phyloP scores from a whole-genome alignment of 176 grass and related monocot species.

The Stipa capillata region DNA sequence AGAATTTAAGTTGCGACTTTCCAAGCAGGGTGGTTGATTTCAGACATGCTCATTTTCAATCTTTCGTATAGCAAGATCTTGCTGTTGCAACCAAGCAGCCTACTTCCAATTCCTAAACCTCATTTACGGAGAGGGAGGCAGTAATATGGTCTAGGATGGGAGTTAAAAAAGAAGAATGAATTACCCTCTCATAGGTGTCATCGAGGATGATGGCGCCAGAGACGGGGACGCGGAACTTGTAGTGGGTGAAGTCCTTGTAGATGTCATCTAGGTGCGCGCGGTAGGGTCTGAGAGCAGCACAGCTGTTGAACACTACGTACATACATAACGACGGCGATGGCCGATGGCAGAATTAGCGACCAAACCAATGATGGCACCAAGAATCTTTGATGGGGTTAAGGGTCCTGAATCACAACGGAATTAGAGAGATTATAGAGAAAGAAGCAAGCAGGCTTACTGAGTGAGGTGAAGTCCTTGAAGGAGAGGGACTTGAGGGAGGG shows the following conservation, averaged over 20 bases:
- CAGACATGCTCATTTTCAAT: background rate
- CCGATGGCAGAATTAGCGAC: background rate
- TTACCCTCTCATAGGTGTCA: constrained; percentile 82
- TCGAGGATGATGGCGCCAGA: constrained; percentile 90
- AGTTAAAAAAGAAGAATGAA: background rate
- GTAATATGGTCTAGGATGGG: background rate
- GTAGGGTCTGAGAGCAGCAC: constrained; percentile 80
- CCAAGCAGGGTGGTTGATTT: background rate
- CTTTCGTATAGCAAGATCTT: background rate
- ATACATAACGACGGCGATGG: background rate
- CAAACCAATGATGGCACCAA: background rate
- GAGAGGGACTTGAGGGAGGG: constrained; percentile 89
- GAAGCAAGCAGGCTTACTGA: constrained; percentile 41
- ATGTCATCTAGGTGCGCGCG: constrained; percentile 86
- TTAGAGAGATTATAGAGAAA: background rate
- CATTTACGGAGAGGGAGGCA: background rate
- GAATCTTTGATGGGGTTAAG: background rate
- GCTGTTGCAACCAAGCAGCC: background rate
- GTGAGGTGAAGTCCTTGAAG: constrained; percentile 88
- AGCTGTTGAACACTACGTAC: constrained; percentile 91
- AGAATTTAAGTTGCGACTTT: background rate
- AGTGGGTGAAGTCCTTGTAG: constrained; percentile 91
- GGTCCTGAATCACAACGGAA: background rate
- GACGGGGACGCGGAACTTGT: constrained; percentile 89
- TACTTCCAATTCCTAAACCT: background rate